These are phyloP conservation scores for Stephanodiscus triporus DNA, from an alignment of 108 stramenopile species.

Conservation along the genomic window DNA sequence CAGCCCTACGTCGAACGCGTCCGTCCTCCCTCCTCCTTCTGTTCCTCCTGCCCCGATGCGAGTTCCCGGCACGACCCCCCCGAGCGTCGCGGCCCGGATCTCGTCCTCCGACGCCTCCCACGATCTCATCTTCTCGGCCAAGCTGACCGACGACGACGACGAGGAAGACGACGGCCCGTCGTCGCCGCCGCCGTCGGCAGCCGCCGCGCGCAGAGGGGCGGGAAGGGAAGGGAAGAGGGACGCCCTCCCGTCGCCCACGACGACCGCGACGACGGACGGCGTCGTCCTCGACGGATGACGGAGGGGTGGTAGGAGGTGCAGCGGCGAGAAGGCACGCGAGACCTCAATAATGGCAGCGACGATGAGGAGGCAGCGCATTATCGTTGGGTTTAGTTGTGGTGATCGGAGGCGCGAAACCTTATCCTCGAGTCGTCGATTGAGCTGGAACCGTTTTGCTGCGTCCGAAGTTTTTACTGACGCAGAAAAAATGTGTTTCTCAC, in stretches of 20 bases:
- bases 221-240: too few relatives aligned
- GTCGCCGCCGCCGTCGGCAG: too few relatives aligned
- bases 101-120: slow-evolving; percentile 88
- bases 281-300: too few relatives aligned
- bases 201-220: too few relatives aligned
- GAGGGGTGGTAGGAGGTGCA: not conserved
- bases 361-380: not conserved
- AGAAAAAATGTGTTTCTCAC: too few relatives aligned
- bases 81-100: slow-evolving; percentile 69
- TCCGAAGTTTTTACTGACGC: too few relatives aligned
- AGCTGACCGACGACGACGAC: slow-evolving; percentile 9
- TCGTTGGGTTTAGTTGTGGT: not conserved
- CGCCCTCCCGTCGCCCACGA: too few relatives aligned
- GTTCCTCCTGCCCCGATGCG: too few relatives aligned
- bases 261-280: too few relatives aligned
- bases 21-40: slow-evolving; percentile 47
- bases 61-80: slow-evolving; percentile 60
- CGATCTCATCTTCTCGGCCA: slow-evolving; percentile 81
- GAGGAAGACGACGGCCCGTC: not conserved
- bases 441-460: too few relatives aligned
- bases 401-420: too few relatives aligned
- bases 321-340: not conserved
- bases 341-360: not conserved
- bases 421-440: too few relatives aligned
- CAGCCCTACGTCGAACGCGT: slow-evolving; percentile 77